Evolutionary conservation across 495 filamentous ascomycete species (phyloP), one percentile per base, ranked within the genome.

Genomic region (Amphirosellinia nigrospora): DNA sequence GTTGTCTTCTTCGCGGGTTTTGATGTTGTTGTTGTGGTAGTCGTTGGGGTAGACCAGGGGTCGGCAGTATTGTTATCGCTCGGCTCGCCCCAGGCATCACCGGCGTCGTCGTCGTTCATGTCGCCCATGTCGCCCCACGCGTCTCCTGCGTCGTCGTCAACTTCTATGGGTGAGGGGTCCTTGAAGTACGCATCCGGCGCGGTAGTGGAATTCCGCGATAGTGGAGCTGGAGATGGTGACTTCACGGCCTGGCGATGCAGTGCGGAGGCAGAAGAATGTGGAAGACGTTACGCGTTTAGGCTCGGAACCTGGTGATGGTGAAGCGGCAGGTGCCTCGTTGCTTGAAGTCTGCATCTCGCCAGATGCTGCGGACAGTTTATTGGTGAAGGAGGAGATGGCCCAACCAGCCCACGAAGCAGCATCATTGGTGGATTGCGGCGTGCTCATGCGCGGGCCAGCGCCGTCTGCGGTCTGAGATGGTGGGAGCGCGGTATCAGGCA

Each of bases 321-420:
- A 70, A 53, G 66, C 19, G 38, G 36, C 38, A 21, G 11, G 55
- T 8, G 71, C 52, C 3, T 76, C 80, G 26, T 74, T 77, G 50
- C 16, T 15, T 15, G 71, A 59, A 0, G 77, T 72, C 70, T 94
- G 86, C 56, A 99, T 98, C 55, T 97, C 91, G 21, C 96, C 96
- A 34, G 89, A 90, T 3, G 93, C 93, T 3, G 93, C 79, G 15
- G 92, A 88, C 34, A 99, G 77, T 74, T 96, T 98, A 79, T 97
- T 97, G 5, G 96, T 97, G 79, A 99, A 98, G n/a, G 93, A 97
- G 2, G 96, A 97, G 55, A 99, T 97, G 0, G 96, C 96, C 96
- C 96, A 99, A 50, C 96, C 96, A 6, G 95, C 89, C 96, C 95
- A 98, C 30, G 83, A 81, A 4, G 89, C 87, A 16, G 89, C 88